Evolutionary conservation across 441 rosid species (phyloP), one percentile per base, ranked within the genome.

Genomic region (Erodium moschatum): DNA sequence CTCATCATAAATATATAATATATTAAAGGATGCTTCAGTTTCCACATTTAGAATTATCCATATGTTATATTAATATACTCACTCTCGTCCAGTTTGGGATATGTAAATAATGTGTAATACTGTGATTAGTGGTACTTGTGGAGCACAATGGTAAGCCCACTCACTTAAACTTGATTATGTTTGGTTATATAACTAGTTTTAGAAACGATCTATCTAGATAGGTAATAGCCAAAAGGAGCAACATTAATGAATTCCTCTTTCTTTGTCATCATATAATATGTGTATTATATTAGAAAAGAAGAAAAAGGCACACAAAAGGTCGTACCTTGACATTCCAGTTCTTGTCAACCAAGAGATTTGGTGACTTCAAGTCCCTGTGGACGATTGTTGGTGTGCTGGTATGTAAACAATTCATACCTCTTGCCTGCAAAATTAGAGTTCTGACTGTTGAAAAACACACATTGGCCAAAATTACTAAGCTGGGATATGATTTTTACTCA

Each of bases 351-450:
- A 94, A 79, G 75, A 94, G 97, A 79, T 94, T 94, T 38, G 97
- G 99, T 64, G 99, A 89, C 81, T 94, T 94, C 78, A 94, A 74
- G 87, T 94, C 99, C 50, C 99, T 87, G 72, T 94, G 99, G 76
- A 94, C 99, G 73, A 94, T 91, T 71, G 97, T 94, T 5, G 99
- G 99, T 67, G 61, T 74, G 81, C 99, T 91, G 60, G 92, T 72
- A 77, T 92, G 98, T 79, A 92, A 85, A 82, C 97, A 92, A 74
- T 90, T 92, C 97, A 94, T 94, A 71, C 99, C 99, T 81, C 83
- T 89, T 63, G 97, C 96, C 99, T 94, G 84, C 71, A 81, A 72
- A 72, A 62, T 38, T 69, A 67, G 33, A 21, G 42, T 52, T 65
- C 71, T 67, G 9, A 18, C 20, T 48, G 52, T 12, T 13, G 38